Evolutionary conservation across 805 yeast genomes (phyloP).

Genomic region (Cyberlindnera japonica): DNA sequence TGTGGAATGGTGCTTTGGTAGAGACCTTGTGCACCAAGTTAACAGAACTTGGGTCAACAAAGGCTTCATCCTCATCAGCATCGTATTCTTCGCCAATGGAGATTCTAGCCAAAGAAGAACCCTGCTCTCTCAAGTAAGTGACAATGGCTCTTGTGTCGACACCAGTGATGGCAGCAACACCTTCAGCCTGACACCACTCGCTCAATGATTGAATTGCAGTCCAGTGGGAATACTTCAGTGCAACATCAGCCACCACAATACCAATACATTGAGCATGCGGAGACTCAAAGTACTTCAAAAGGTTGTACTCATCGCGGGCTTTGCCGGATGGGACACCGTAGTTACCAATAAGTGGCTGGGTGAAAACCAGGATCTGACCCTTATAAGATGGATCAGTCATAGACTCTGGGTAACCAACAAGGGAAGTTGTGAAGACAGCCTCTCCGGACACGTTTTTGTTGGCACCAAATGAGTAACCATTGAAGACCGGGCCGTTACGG

Average conservation of each 20-base stretch:
- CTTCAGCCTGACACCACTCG: slow-evolving; percentile 95
- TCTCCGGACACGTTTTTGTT: slow-evolving; percentile 91
- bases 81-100: slow-evolving; percentile 88
- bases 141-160: slow-evolving; percentile 97
- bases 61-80: slow-evolving; percentile 88
- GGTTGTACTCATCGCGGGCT: slow-evolving; percentile 76
- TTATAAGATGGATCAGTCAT: slow-evolving; percentile 98
- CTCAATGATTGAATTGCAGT: slow-evolving; percentile 95
- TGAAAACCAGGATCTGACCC: slow-evolving; percentile 95
- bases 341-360: slow-evolving; percentile 96
- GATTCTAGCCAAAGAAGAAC: slow-evolving; percentile 88
- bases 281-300: slow-evolving; percentile 87
- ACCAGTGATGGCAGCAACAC: slow-evolving; percentile 94
- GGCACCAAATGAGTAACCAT: slow-evolving; percentile 95
- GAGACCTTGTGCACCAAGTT: slow-evolving; percentile 92
- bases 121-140: slow-evolving; percentile 89
- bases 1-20: slow-evolving; percentile 92
- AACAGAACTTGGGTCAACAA: slow-evolving; percentile 83
- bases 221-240: slow-evolving; percentile 98
- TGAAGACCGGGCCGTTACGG: slow-evolving; percentile 89
- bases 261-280: slow-evolving; percentile 93
- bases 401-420: slow-evolving; percentile 98
- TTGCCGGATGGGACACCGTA: slow-evolving; percentile 94
- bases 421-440: slow-evolving; percentile 95
- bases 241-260: slow-evolving; percentile 93